phyloP scores from a whole-genome alignment of 169 alveolate species.

The Cryptosporidium muris region DNA sequence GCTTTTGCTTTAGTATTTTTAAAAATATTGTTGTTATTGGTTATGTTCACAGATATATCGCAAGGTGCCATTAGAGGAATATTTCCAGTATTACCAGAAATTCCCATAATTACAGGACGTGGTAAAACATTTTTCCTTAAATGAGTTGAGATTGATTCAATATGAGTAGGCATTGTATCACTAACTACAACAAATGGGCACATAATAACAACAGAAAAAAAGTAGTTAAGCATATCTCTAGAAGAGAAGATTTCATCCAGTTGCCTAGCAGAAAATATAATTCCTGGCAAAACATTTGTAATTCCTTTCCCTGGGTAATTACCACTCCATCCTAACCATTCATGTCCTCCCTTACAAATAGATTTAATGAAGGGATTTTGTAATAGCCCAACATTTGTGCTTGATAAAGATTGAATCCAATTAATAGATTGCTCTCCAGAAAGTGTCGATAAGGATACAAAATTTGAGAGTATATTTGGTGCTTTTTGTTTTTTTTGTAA shows the following conservation, averaged over 20 bases:
- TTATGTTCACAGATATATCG: constrained; percentile 39
- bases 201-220: constrained; percentile 29
- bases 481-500: too few relatives aligned
- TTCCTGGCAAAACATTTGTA: constrained; percentile 46
- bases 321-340: constrained; percentile 46
- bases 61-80: constrained; percentile 35
- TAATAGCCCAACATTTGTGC: constrained; percentile 21
- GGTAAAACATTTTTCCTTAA: constrained; percentile 47
- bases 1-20: background rate
- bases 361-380: constrained; percentile 27
- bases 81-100: constrained; percentile 65
- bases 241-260: constrained; percentile 25
- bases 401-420: too few relatives aligned
- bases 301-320: constrained; percentile 31
- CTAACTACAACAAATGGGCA: constrained; percentile 53
- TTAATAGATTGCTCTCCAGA: too few relatives aligned
- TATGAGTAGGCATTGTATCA: constrained; percentile 2
- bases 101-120: constrained; percentile 46
- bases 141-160: constrained; percentile 8
- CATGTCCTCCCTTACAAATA: constrained; percentile 34
- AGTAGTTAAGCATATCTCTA: constrained; percentile 34
- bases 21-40: background rate
- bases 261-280: constrained; percentile 43
- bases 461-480: too few relatives aligned
- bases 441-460: too few relatives aligned